A percentile compares a stretch with the other conserved stretches of the same genome.
Conservation (phyloP, 2,329 filamentous ascomycete genomes). For the Tolypocladium sp. region DNA sequence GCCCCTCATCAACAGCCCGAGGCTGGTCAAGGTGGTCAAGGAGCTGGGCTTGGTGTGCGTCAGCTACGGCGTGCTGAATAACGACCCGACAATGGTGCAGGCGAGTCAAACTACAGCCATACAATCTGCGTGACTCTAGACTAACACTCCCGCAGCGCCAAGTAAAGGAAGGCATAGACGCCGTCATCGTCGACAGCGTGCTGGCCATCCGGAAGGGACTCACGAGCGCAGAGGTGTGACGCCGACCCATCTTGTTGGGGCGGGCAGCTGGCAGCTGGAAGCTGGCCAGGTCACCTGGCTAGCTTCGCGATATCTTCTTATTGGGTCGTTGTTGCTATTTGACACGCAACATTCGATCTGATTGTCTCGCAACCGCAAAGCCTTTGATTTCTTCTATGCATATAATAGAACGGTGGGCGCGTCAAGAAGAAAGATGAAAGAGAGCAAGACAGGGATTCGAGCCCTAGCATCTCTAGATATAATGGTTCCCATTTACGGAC, state of each 20-base stretch:
- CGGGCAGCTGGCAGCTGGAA: too few species aligned
- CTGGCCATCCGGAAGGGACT: slow-evolving; percentile 87
- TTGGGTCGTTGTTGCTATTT: background rate
- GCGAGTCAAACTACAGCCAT: slow-evolving; percentile 36
- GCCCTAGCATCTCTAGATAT: background rate
- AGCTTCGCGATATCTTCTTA: background rate
- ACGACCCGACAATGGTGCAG: slow-evolving; percentile 76
- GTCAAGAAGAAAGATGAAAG: background rate
- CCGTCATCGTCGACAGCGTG: slow-evolving; percentile 94
- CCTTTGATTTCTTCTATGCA: background rate
- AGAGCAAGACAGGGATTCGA: background rate
- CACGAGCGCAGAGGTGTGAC: slow-evolving; percentile 32
- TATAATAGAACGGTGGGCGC: background rate
- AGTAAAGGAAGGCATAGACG: slow-evolving; percentile 92
- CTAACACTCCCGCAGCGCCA: slow-evolving; percentile 51
- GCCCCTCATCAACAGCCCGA: slow-evolving; percentile 79
- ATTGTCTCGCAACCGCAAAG: background rate
- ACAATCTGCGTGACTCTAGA: background rate
- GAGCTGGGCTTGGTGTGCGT: slow-evolving; percentile 90
- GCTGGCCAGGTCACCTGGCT: too few species aligned
- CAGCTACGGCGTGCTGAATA: slow-evolving; percentile 86
- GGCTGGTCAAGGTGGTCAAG: slow-evolving; percentile 87
- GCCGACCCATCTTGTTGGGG: too few species aligned
- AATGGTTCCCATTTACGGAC: background rate
- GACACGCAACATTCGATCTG: background rate